Evolutionary conservation across 371 early-diverging fungal genomes (phyloP).

Genomic region (Apophysomyces variabilis): DNA sequence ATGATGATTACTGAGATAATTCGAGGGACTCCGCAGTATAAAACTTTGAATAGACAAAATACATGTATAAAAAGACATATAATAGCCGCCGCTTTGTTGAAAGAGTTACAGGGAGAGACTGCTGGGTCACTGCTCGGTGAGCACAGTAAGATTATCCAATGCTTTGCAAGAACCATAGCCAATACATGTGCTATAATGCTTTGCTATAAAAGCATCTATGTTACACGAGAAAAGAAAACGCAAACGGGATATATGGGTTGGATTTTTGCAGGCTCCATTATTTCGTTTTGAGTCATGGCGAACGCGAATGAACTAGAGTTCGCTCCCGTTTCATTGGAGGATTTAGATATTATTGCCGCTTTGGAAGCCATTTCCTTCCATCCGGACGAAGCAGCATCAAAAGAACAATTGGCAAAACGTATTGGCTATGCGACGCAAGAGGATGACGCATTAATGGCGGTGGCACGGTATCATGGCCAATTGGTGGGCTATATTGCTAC

Average conservation of each 20-base stretch:
- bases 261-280: neutral
- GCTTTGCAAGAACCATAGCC: too few species aligned
- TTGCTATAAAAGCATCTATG: too few species aligned
- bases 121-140: too few species aligned
- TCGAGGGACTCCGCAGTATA: neutral
- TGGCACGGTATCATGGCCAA: conserved; percentile 34
- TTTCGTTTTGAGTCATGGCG: neutral
- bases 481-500: conserved; percentile 67
- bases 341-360: conserved; percentile 35
- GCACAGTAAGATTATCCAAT: too few species aligned
- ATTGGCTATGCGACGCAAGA: conserved; percentile 43
- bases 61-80: too few species aligned
- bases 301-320: conserved; percentile 4
- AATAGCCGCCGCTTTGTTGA: too few species aligned
- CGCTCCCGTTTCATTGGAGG: conserved; percentile 28
- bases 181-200: too few species aligned
- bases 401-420: conserved; percentile 58
- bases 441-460: conserved; percentile 61
- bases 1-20: neutral
- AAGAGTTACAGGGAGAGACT: too few species aligned
- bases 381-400: conserved; percentile 68
- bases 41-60: conserved; percentile 3
- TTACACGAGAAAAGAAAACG: too few species aligned
- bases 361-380: conserved; percentile 58
- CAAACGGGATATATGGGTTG: neutral